A percentile compares a stretch with the other conserved stretches of the same genome.
Evolutionary conservation across 169 alveolate species (phyloP).

Genomic region (Cryptosporidium xiaoi): DNA sequence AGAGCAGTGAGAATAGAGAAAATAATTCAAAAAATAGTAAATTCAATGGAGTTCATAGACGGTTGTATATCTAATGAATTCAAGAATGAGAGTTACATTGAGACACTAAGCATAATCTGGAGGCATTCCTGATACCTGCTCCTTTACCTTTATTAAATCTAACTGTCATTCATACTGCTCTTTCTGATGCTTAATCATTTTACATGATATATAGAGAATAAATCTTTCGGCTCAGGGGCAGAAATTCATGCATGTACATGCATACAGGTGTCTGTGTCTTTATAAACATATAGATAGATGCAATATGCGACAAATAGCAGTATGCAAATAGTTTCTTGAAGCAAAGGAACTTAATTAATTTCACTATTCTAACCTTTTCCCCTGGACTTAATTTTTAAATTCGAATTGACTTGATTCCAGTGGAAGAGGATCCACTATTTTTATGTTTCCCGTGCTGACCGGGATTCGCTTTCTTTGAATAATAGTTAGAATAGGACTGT

Average conservation of each 20-base stretch:
- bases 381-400: not conserved
- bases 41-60: conserved; percentile 23
- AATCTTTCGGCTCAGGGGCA: too few relatives aligned
- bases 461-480: conserved; percentile 23
- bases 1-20: conserved; percentile 2
- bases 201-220: too few relatives aligned
- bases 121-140: not conserved
- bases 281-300: too few relatives aligned
- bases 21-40: conserved; percentile 19
- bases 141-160: too few relatives aligned
- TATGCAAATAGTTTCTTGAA: too few relatives aligned
- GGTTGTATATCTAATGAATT: conserved; percentile 24
- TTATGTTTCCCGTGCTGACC: conserved; percentile 39
- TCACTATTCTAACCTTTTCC: too few relatives aligned
- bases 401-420: conserved; percentile 31
- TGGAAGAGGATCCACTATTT: not conserved
- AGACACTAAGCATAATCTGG: conserved; percentile 39
- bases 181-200: too few relatives aligned
- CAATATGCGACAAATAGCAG: too few relatives aligned
- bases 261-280: too few relatives aligned
- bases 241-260: too few relatives aligned
- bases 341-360: too few relatives aligned
- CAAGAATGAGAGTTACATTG: conserved; percentile 24
- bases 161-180: too few relatives aligned
- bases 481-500: conserved; percentile 19